Percentiles rank a stretch among this genome's conserved stretches.
Conservation (phyloP, 257 asterid species). For the Solanum pinnatisectum region DNA sequence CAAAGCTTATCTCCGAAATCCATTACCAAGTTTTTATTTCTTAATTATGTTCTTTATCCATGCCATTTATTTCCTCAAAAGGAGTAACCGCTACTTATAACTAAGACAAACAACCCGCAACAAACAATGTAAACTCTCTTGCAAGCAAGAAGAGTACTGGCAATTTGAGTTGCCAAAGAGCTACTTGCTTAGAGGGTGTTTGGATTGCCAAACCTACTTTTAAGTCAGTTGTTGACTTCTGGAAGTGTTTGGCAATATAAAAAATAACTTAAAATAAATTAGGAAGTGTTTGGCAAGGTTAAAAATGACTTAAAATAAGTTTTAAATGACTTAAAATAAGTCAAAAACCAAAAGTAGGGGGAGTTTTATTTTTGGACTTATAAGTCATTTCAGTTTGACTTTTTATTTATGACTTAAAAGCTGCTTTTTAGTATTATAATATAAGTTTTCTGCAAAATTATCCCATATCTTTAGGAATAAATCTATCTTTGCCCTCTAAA, state of each 20-base stretch:
- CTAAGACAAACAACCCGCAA: neutral
- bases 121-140: neutral
- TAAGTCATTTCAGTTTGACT: neutral
- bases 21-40: neutral
- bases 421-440: neutral
- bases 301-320: too few species aligned
- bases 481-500: neutral
- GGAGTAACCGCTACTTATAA: neutral
- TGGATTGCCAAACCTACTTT: neutral
- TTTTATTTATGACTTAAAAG: too few species aligned
- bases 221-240: neutral
- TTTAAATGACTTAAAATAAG: too few species aligned
- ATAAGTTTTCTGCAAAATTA: neutral
- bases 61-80: neutral
- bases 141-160: neutral
- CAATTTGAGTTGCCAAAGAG: neutral
- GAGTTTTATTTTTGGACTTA: neutral
- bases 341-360: neutral
- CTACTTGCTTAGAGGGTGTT: neutral
- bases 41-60: neutral
- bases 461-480: neutral
- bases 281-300: too few species aligned
- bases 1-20: neutral
- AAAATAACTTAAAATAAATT: too few species aligned
- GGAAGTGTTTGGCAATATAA: too few species aligned